phyloP scores from a whole-genome alignment of 2,329 filamentous ascomycete species.

The Botrytis porri region DNA sequence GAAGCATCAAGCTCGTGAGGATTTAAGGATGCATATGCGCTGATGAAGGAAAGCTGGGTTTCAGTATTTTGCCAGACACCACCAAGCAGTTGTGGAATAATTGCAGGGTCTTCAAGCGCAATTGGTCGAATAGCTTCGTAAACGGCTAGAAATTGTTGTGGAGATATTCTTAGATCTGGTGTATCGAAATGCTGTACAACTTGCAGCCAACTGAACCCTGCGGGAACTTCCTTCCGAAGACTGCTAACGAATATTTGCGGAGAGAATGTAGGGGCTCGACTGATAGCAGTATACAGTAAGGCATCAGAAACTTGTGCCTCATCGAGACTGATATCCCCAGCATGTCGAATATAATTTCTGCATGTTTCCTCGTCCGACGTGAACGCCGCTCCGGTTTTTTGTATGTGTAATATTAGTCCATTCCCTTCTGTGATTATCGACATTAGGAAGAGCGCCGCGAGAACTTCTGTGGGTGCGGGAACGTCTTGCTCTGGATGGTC shows the following conservation, averaged over 20 bases:
- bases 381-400: slow-evolving; percentile 69
- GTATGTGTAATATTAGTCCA: slow-evolving; percentile 63
- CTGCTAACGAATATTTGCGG: slow-evolving; percentile 57
- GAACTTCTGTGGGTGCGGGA: slow-evolving; percentile 65
- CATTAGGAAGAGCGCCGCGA: slow-evolving; percentile 67
- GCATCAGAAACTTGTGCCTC: slow-evolving; percentile 82
- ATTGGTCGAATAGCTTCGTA: slow-evolving; percentile 76
- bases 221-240: slow-evolving; percentile 58
- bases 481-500: slow-evolving; percentile 52
- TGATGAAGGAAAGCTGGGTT: slow-evolving; percentile 90
- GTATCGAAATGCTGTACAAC: slow-evolving; percentile 81
- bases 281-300: slow-evolving; percentile 64
- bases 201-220: slow-evolving; percentile 66
- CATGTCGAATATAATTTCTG: slow-evolving; percentile 51
- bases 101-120: slow-evolving; percentile 64
- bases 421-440: slow-evolving; percentile 61
- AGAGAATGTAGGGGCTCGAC: slow-evolving; percentile 53
- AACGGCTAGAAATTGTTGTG: slow-evolving; percentile 75
- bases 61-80: slow-evolving; percentile 82
- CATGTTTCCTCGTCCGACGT: slow-evolving; percentile 73
- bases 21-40: slow-evolving; percentile 75
- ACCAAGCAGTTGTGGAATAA: slow-evolving; percentile 88
- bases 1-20: slow-evolving; percentile 77
- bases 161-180: slow-evolving; percentile 69
- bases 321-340: slow-evolving; percentile 59